Evolutionary conservation across 768 basidiomycete genomes (phyloP), one percentile per base, ranked within the genome.

Genomic region (Dendrothele bispora): DNA sequence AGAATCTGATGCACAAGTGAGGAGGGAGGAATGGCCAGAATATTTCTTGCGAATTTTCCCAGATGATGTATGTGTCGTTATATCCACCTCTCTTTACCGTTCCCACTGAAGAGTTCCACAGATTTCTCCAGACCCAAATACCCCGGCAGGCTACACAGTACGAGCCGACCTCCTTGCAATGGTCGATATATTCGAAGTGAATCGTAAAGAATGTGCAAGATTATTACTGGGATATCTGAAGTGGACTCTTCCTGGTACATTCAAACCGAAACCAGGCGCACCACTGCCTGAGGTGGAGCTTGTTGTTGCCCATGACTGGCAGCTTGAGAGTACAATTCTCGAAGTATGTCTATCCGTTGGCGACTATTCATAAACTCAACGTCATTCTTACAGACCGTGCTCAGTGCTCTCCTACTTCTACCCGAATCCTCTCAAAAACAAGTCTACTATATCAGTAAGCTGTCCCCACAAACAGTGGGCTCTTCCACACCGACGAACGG

Each of bases 161-260:
- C 87, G 88, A 21, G 78, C 84, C 10, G 74, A 83, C 20, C 64
- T 97, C 8, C 67, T 82, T 6, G 94, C 98, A 60, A 78, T 86
- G 17, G 66, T 97, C 34, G 82, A 91, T 48, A 87, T 98, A 14
- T 98, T 91, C 58, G 95, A 98, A 64, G 81, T 97, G 41, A 98
- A 99, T 64, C 82, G 97, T 46, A 97, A 95, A 64, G 97, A 99
- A 58, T 89, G 87, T 55, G 95, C 97, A 1, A 76, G 89, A 3
- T 70, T 98, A 7, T 73, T 98, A 5, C 76, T 97, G 37, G 87
- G 91, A 62, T 85, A 88, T 46, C 88, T 90, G 1, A 86, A 84
- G 58, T 97, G 93, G 89, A 80, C 84, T 46, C 61, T 83, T 4
- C 72, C 78, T 3, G 91, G 91, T 4, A 92, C 92, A 0, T 98